phyloP scores from a whole-genome alignment of 106 monocot species.

The Amphibolis antarctica region DNA sequence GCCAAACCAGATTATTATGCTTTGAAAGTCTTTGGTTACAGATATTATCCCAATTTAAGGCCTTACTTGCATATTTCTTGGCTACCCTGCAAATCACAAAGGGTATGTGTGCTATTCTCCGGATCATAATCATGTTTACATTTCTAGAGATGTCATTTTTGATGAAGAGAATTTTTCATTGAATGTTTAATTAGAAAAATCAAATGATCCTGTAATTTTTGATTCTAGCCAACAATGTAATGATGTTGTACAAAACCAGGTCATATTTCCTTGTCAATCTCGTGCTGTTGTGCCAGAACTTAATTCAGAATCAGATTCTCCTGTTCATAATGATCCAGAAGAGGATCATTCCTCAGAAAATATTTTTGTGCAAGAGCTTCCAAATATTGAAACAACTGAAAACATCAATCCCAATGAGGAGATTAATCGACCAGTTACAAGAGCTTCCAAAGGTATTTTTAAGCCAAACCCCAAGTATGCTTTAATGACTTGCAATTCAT shows the following conservation, averaged over 20 bases:
- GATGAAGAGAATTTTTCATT: neutral
- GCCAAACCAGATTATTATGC: neutral
- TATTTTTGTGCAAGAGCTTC: too few species aligned
- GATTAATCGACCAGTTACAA: neutral
- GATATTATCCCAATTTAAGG: neutral
- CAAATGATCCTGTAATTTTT: too few species aligned
- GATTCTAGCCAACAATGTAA: neutral
- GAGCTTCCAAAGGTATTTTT: neutral
- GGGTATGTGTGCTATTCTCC: neutral
- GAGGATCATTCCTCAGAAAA: too few species aligned
- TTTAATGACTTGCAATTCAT: neutral
- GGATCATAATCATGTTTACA: neutral
- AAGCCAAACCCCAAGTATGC: neutral
- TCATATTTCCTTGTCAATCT: neutral
- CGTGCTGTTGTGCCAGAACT: too few species aligned
- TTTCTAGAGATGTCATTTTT: neutral
- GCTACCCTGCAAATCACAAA: neutral
- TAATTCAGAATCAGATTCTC: too few species aligned
- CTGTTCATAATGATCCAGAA: too few species aligned
- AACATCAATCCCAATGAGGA: neutral
- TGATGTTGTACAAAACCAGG: neutral
- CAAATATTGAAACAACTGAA: neutral
- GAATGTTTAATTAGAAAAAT: neutral
- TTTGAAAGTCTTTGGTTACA: neutral
- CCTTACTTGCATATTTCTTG: slow-evolving; percentile 2